Percentiles rank a stretch among this genome's conserved stretches.
phyloP scores from a whole-genome alignment of 73 alveolate species.

The Symbiodinium natans region DNA sequence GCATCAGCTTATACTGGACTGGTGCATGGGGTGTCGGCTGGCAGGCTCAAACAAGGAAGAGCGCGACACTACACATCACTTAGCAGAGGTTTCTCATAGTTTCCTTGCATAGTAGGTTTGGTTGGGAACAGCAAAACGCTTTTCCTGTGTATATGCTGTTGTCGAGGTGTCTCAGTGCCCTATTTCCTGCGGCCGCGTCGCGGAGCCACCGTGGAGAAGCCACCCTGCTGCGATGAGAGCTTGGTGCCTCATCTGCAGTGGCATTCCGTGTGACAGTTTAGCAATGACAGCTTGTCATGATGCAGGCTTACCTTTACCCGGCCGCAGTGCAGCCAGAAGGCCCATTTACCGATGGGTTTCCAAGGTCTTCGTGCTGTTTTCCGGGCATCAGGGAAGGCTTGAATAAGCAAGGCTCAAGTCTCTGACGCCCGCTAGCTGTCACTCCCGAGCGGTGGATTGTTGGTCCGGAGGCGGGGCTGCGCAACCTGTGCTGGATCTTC shows the following conservation, averaged over 20 bases:
- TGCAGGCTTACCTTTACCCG: constrained; percentile 64
- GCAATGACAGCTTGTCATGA: not conserved
- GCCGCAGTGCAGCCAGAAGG: constrained; percentile 49
- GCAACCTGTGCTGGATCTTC: constrained; percentile 50
- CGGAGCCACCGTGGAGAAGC: constrained; percentile 33
- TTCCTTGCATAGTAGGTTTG: no score
- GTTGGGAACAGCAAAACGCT: no score
- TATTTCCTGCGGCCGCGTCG: constrained; percentile 51
- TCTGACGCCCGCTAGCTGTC: no score
- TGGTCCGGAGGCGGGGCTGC: no score
- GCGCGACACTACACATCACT: not conserved
- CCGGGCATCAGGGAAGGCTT: no score
- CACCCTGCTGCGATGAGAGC: not conserved
- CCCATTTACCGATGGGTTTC: no score
- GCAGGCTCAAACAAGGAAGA: constrained; percentile 9
- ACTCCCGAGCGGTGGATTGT: no score
- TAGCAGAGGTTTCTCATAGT: no score
- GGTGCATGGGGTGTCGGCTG: constrained; percentile 84
- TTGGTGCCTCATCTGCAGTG: not conserved
- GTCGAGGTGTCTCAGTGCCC: constrained; percentile 54
- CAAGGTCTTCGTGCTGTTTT: no score
- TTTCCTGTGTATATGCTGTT: no score
- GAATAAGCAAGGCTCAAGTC: no score
- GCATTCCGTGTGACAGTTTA: not conserved
- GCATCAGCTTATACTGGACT: constrained; percentile 19